Base-by-base conservation (phyloP, 164 flowering plant genomes). In the Malania oleifera region DNA sequence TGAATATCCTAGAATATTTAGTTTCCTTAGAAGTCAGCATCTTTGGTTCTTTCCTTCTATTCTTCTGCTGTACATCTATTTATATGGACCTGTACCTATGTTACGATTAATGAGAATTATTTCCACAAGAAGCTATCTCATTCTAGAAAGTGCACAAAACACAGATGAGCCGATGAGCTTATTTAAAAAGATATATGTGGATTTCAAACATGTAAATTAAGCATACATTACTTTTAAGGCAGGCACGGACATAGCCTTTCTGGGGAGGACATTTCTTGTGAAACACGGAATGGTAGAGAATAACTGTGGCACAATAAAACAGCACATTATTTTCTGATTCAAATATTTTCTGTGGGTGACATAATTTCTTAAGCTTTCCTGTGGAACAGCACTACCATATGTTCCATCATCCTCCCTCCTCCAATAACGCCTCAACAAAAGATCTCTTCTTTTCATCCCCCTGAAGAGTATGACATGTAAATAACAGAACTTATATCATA, bases 171-270 rank as follows among this genome's bases (percentile, higher is more conserved):
- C n/a, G n/a, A n/a, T n/a, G n/a, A n/a, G n/a, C n/a, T n/a, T n/a
- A n/a, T n/a, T n/a, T n/a, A n/a, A n/a, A n/a, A n/a, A n/a, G n/a
- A n/a, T n/a, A n/a, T n/a, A n/a, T n/a, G n/a, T n/a, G n/a, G n/a
- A 56, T 13, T 56, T 18, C 24, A n/a, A n/a, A n/a, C 9, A 4
- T 31, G 9, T 5, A 31, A 31, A 5, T 45, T 52, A 79, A 78
- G 87, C 81, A 79, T 80, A 77, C 89, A 80, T 83, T 91, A 91
- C 98, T 91, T 89, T 89, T 85, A 80, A 91, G 85, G 83, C 85
- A 80, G 61, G 96, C 98, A 53, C 96, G 96, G 48, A 84, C 82
- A 60, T 78, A 86, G 59, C 92, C 86, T 53, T 56, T 77, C 46
- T 80, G 72, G 24, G 79, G 80, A 24, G 47, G 83, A 67, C 96